Conservation (phyloP, 495 filamentous ascomycete species). For the Cercophora sp. region DNA sequence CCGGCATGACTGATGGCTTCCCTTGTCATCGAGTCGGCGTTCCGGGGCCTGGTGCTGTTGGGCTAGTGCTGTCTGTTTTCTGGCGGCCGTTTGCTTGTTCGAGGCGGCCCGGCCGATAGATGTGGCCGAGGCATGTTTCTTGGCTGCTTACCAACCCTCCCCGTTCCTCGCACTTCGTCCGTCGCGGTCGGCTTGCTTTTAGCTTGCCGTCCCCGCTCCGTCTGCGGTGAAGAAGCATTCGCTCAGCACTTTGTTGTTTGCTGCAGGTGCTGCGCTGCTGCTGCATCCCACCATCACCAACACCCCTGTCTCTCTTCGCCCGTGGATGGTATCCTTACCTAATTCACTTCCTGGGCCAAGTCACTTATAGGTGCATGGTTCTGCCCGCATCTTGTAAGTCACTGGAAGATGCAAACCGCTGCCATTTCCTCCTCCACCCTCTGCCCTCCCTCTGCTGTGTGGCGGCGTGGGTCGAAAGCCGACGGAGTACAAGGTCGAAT, state of each 20-base stretch:
- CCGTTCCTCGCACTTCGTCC: not conserved
- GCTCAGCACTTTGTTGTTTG: not conserved
- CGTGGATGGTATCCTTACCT: conserved; percentile 7
- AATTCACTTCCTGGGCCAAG: conserved; percentile 3
- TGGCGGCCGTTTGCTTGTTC: not conserved
- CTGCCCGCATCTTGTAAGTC: conserved; percentile 15
- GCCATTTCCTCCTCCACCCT: not conserved
- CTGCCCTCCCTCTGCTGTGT: not conserved
- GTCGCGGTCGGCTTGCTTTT: not conserved
- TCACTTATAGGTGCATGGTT: not conserved
- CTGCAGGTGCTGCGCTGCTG: not conserved
- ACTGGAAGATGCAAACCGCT: conserved; percentile 6
- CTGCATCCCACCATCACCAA: not conserved
- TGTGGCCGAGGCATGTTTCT: not conserved
- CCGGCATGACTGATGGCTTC: no score
- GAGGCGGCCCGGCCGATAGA: not conserved
- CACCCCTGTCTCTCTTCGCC: not conserved
- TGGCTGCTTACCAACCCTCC: conserved; percentile 6
- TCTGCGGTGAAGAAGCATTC: not conserved
- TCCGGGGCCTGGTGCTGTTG: no score
- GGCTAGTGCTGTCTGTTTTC: no score
- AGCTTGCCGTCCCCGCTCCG: not conserved
- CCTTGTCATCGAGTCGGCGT: no score
- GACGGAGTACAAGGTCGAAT: not conserved
- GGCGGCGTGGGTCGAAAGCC: not conserved